Percentiles rank a stretch among this genome's conserved stretches.
Conservation (phyloP, 1,284 basidiomycete genomes). For the Tetrapyrgos nigripes region DNA sequence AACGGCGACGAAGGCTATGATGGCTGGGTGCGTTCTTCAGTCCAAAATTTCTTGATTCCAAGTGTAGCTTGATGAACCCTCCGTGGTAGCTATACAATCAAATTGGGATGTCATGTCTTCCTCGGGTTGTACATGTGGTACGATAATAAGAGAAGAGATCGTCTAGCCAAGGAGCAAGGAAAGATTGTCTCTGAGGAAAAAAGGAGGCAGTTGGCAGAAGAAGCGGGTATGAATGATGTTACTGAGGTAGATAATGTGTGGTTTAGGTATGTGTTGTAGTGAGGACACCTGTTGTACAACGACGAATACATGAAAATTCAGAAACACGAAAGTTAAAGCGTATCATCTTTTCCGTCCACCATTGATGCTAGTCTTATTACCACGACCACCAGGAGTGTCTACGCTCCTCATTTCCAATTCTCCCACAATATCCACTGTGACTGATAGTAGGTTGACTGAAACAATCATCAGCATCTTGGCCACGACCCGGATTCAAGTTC, state of each 20-base stretch:
- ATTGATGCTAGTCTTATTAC: too few relatives aligned
- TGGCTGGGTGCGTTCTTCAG: constrained; percentile 13
- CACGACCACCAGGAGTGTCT: too few relatives aligned
- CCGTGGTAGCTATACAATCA: constrained; percentile 12
- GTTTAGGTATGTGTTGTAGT: not conserved
- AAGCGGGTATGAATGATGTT: not conserved
- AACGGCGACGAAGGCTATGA: constrained; percentile 24
- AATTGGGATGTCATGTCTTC: constrained; percentile 19
- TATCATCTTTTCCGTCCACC: too few relatives aligned
- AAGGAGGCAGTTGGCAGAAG: not conserved
- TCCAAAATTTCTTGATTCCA: not conserved
- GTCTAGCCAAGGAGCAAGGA: not conserved
- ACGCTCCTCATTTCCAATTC: too few relatives aligned
- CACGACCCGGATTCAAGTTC: too few relatives aligned
- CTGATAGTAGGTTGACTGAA: too few relatives aligned
- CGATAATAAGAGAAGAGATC: not conserved
- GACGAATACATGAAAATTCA: too few relatives aligned
- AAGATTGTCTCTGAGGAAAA: not conserved
- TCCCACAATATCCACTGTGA: too few relatives aligned
- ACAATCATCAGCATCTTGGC: too few relatives aligned
- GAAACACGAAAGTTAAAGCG: too few relatives aligned
- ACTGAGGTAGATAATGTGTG: not conserved
- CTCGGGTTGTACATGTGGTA: not conserved
- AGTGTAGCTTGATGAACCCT: not conserved
- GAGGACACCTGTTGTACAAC: too few relatives aligned